These are phyloP conservation scores for Circinella umbellata DNA, from an alignment of 371 early-diverging fungal genomes.

Conservation along the genomic window DNA sequence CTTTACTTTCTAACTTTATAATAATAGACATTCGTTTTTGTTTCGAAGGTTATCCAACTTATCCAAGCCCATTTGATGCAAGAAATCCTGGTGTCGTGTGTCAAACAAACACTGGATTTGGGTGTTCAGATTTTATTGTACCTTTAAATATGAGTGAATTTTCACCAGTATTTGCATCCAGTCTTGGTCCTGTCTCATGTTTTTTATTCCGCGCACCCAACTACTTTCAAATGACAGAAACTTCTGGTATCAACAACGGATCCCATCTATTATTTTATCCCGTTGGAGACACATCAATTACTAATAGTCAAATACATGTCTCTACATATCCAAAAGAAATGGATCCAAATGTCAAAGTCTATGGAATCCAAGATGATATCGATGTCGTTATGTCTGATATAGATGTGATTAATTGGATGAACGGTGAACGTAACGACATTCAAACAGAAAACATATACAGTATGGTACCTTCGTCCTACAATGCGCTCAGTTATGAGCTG, in stretches of 20 bases:
- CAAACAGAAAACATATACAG: conserved; percentile 43
- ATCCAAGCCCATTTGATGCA: conserved; percentile 16
- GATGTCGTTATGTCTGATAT: conserved; percentile 26
- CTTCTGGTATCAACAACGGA: conserved; percentile 50
- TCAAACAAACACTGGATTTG: conserved; percentile 42
- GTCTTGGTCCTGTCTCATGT: conserved; percentile 47
- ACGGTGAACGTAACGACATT: conserved; percentile 45
- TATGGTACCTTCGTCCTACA: conserved; percentile 46
- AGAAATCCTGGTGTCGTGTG: conserved; percentile 43
- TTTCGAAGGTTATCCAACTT: conserved; percentile 45
- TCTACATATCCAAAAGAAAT: conserved; percentile 47
- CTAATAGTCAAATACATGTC: conserved; percentile 47
- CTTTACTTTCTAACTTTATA: neutral
- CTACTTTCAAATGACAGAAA: conserved; percentile 37
- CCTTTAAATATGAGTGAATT: conserved; percentile 44
- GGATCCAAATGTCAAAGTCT: conserved; percentile 49
- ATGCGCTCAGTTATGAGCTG: conserved; percentile 41
- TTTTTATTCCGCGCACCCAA: conserved; percentile 42
- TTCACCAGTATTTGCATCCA: conserved; percentile 38
- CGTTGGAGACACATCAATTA: conserved; percentile 38
- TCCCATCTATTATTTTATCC: conserved; percentile 44
- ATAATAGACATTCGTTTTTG: conserved; percentile 51
- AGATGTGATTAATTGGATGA: conserved; percentile 43
- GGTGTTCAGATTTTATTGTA: conserved; percentile 32
- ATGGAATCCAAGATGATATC: conserved; percentile 29